A percentile compares a stretch with the other conserved stretches of the same genome.
Evolutionary conservation across 331 rosid species (phyloP).

Genomic region (Cucumis variabilis): DNA sequence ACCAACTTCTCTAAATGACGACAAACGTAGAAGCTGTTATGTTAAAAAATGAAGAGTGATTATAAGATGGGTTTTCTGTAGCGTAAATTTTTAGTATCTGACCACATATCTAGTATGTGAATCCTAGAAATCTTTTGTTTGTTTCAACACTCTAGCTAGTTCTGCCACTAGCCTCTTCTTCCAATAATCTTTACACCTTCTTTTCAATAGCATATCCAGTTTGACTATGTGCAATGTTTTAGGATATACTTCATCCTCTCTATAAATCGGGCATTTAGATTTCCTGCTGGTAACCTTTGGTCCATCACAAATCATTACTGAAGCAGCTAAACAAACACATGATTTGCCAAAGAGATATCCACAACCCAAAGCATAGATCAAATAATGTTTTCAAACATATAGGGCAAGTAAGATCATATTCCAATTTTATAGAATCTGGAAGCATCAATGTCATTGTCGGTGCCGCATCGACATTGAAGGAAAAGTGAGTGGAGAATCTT

Average conservation of each 20-base stretch:
- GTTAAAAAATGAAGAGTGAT: no score
- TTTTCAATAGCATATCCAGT: slow-evolving; percentile 72
- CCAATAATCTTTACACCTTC: slow-evolving; percentile 75
- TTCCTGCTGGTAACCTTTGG: slow-evolving; percentile 65
- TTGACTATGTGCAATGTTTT: slow-evolving; percentile 74
- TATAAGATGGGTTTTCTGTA: neutral
- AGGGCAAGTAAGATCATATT: slow-evolving; percentile 83
- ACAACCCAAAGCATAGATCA: slow-evolving; percentile 84
- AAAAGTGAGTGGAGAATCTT: no score
- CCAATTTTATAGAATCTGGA: slow-evolving; percentile 68
- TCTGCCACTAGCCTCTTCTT: slow-evolving; percentile 67
- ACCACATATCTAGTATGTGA: slow-evolving; percentile 56
- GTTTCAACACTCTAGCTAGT: slow-evolving; percentile 56
- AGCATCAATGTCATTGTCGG: slow-evolving; percentile 69
- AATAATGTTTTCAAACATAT: slow-evolving; percentile 83
- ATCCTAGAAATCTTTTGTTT: slow-evolving; percentile 78
- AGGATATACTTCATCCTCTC: slow-evolving; percentile 77
- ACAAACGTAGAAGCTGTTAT: neutral
- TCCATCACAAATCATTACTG: slow-evolving; percentile 80
- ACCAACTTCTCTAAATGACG: neutral
- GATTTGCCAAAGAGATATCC: slow-evolving; percentile 93
- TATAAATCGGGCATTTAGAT: slow-evolving; percentile 86
- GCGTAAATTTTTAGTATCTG: slow-evolving; percentile 42
- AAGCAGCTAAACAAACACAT: slow-evolving; percentile 91
- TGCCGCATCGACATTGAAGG: slow-evolving; percentile 52